Base-by-base conservation (phyloP, 2,329 filamentous ascomycete genomes). In the Colletotrichum sp. region DNA sequence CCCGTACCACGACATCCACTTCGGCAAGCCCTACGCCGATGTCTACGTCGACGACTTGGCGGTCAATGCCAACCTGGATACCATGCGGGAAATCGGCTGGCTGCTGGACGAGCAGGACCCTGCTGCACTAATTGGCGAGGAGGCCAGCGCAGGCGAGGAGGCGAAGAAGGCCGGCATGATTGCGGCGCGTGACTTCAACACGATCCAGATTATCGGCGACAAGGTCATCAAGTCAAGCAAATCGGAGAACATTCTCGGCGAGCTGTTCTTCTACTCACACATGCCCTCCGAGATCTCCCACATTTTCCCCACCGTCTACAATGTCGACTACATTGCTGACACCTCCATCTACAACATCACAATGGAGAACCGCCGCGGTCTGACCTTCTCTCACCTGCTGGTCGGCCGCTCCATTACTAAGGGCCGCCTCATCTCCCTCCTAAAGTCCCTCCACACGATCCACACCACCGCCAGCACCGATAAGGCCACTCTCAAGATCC, bases 231-330 rank as follows among this genome's bases (percentile, higher is more conserved):
- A 83, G 71, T 81, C 81, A 28, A 81, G 79, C 76, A 82, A 81
- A 76, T 81, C 79, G 6, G 80, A 81, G 36, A 80, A 80, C 65
- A 82, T 83, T 36, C 77, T 83, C 7, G 81, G 82, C 73, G 82
- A 83, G 72, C 72, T 83, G n/a, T 83, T 79, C 70, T 83, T 83
- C 76, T 83, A 82, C 75, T 79, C 81, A 10, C 81, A 83, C 69
- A 79, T 82, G 78, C 81, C 81, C 10, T 66, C 74, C 13, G 63
- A 77, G 39, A 66, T 82, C 6, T 66, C 76, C 2, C 60, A 72
- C 26, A 74, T 80, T 36, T 81, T 81, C 72, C 81, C 80, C 2
- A 55, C 77, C 13, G 72, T 82, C 21, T 81, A 80, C 71, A 77
- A 69, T 66, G 79, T 81, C 57, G 81, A 82, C 68, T 81, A 77